Evolutionary conservation across 2,329 filamentous ascomycete genomes (phyloP).

Genomic region (Calonectria multiphialidica): DNA sequence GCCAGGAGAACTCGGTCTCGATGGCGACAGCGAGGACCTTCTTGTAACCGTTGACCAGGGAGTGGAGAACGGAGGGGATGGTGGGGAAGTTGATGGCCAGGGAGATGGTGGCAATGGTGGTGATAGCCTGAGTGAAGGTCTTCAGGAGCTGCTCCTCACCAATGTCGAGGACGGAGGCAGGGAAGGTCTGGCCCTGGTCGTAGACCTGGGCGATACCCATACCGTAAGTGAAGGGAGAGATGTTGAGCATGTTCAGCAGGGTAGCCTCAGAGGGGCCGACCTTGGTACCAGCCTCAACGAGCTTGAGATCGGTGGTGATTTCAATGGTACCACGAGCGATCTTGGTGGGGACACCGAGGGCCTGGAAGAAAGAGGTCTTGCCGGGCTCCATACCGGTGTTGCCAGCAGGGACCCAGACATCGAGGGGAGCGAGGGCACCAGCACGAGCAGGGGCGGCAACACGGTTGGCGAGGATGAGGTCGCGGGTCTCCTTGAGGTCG

Average conservation of each 20-base stretch:
- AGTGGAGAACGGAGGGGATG: slow-evolving; percentile 95
- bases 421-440: slow-evolving; percentile 91
- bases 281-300: slow-evolving; percentile 92
- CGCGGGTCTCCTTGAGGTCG: slow-evolving; percentile 91
- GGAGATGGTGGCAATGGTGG: slow-evolving; percentile 90
- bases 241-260: slow-evolving; percentile 99
- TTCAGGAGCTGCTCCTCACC: slow-evolving; percentile 93
- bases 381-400: slow-evolving; percentile 99
- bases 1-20: slow-evolving; percentile 92
- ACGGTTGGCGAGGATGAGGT: slow-evolving; percentile 96
- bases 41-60: slow-evolving; percentile 98
- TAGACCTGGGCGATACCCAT: slow-evolving; percentile 97
- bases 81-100: slow-evolving; percentile 96
- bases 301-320: slow-evolving; percentile 98
- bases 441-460: slow-evolving; percentile 98
- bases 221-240: slow-evolving; percentile 99
- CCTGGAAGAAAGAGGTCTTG: slow-evolving; percentile 99
- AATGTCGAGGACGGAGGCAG: slow-evolving; percentile 88
- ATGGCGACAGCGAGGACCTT: slow-evolving; percentile 91
- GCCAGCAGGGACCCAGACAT: slow-evolving; percentile 96
- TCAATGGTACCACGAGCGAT: slow-evolving; percentile 99
- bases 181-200: slow-evolving; percentile 96
- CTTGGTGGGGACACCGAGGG: slow-evolving; percentile 99
- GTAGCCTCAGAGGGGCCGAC: slow-evolving; percentile 99
- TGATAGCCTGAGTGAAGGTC: slow-evolving; percentile 83